phyloP scores from a whole-genome alignment of 768 basidiomycete genomes.

The Guyanaporus albipodus region DNA sequence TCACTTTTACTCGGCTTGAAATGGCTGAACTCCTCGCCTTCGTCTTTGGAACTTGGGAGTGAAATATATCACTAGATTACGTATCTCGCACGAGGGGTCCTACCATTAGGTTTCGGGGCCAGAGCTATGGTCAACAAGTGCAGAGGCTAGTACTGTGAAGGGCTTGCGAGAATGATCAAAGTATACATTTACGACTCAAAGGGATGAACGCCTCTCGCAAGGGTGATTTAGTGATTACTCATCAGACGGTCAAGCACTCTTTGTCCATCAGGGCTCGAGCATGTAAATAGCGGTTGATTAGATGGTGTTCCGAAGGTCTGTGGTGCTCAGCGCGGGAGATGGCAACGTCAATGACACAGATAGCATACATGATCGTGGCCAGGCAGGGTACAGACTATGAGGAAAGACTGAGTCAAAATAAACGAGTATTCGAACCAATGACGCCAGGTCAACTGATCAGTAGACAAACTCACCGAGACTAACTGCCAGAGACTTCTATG shows the following conservation, averaged over 20 bases:
- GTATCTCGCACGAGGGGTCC: not conserved
- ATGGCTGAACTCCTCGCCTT: too few relatives aligned
- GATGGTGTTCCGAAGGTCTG: too few relatives aligned
- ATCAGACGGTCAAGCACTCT: not conserved
- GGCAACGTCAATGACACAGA: not conserved
- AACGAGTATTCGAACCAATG: not conserved
- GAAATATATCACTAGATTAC: not conserved
- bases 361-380: conserved; percentile 13
- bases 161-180: conserved; percentile 11
- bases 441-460: too few relatives aligned
- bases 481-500: conserved; percentile 47
- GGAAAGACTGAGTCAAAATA: too few relatives aligned
- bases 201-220: too few relatives aligned
- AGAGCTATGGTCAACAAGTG: conserved; percentile 7
- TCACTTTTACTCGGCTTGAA: not conserved
- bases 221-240: not conserved
- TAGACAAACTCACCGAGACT: conserved; percentile 13
- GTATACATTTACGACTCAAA: conserved; percentile 16
- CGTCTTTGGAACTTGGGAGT: too few relatives aligned
- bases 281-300: too few relatives aligned
- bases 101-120: too few relatives aligned
- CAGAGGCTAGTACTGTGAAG: conserved; percentile 8
- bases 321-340: not conserved
- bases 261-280: too few relatives aligned
- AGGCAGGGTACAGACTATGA: too few relatives aligned